These are phyloP conservation scores for Stephania japonica DNA, from an alignment of 164 flowering plant genomes.

Conservation along the genomic window DNA sequence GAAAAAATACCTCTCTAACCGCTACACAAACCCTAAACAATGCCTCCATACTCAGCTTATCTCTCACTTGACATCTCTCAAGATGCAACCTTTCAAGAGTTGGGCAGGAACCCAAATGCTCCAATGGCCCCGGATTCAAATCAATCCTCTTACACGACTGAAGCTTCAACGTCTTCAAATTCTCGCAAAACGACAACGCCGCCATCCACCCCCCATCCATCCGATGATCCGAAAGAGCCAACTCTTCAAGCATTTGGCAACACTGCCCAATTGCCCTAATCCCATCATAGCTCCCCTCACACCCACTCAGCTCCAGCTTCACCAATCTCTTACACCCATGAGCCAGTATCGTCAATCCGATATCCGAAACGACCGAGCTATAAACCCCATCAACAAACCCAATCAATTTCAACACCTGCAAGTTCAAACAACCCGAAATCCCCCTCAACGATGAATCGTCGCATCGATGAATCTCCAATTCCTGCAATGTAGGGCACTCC, in stretches of 20 bases:
- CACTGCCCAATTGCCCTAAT: constrained; percentile 85
- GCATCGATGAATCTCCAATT: constrained; percentile 76
- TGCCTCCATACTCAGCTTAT: constrained; percentile 49
- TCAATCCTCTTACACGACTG: constrained; percentile 70
- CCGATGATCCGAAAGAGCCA: constrained; percentile 57
- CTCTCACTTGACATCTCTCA: constrained; percentile 74
- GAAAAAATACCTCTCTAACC: constrained; percentile 52
- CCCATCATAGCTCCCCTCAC: constrained; percentile 95
- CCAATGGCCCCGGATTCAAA: constrained; percentile 45
- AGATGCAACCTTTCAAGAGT: constrained; percentile 64
- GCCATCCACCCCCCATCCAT: constrained; percentile 95
- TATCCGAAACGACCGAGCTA: constrained; percentile 54
- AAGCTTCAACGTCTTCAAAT: constrained; percentile 78
- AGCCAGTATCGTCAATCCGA: constrained; percentile 84
- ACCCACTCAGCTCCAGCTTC: constrained; percentile 81
- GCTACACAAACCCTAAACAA: constrained; percentile 58
- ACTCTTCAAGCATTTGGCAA: constrained; percentile 85
- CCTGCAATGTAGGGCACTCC: constrained; percentile 70
- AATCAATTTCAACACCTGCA: constrained; percentile 69
- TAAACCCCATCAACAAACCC: constrained; percentile 63
- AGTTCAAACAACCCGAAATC: constrained; percentile 58
- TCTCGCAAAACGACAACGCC: constrained; percentile 61
- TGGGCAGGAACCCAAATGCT: constrained; percentile 64
- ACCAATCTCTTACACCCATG: constrained; percentile 83
- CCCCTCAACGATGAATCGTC: constrained; percentile 55